Conservation (phyloP, 257 asterid species). For the Avicennia marina region DNA sequence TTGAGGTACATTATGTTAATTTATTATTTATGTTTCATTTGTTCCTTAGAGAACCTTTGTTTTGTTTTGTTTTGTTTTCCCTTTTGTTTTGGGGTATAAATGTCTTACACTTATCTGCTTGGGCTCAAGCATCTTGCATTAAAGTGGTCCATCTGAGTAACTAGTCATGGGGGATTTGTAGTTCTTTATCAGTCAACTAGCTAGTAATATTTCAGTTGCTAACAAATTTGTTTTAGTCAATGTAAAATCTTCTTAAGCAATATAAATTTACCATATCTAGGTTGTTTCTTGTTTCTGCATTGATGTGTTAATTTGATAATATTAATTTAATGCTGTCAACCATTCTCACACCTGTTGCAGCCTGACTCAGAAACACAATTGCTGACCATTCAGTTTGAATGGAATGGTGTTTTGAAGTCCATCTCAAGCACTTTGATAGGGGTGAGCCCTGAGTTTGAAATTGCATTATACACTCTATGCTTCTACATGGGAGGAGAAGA, state of each 20-base stretch:
- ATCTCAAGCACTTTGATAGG: conserved; percentile 86
- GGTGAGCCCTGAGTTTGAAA: conserved; percentile 94
- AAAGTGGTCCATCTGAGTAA: neutral
- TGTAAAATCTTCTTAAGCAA: neutral
- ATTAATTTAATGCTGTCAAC: no score
- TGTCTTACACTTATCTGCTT: no score
- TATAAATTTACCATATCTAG: neutral
- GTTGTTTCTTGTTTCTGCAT: neutral
- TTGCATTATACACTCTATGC: conserved; percentile 77
- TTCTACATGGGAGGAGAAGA: conserved; percentile 78
- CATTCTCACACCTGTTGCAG: no score
- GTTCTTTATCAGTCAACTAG: neutral
- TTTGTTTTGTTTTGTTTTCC: no score
- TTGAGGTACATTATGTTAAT: no score
- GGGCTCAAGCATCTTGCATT: neutral
- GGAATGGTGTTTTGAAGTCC: conserved; percentile 91
- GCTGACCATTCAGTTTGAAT: conserved; percentile 85
- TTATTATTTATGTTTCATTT: no score
- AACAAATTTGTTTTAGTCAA: neutral
- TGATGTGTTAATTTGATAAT: neutral
- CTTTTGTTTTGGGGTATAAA: no score
- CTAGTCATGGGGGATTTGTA: neutral
- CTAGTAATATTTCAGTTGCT: neutral
- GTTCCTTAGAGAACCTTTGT: no score
- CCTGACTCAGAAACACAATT: conserved; percentile 84